phyloP scores from a whole-genome alignment of 345 rosid genomes.

The Luvunga scandens region DNA sequence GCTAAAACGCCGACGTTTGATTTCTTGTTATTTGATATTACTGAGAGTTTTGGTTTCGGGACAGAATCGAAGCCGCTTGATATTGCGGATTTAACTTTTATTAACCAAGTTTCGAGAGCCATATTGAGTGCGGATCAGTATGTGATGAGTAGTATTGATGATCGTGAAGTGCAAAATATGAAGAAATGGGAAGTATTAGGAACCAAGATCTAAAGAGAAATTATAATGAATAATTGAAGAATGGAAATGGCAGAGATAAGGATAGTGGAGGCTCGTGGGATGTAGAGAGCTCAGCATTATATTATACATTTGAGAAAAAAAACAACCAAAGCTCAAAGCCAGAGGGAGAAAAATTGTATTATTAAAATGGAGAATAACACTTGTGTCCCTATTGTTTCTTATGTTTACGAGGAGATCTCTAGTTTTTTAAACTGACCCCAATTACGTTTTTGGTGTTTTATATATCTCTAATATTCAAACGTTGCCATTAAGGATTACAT shows the following conservation, averaged over 20 bases:
- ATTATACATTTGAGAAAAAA: slow-evolving; percentile 18
- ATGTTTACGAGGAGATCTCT: too few relatives aligned
- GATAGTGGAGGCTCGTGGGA: slow-evolving; percentile 54
- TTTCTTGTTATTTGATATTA: slow-evolving; percentile 20
- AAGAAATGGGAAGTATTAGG: not conserved
- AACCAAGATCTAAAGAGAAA: not conserved
- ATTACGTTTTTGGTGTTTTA: too few relatives aligned
- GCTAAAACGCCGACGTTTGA: slow-evolving; percentile 56
- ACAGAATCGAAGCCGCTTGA: slow-evolving; percentile 52
- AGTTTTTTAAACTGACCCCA: too few relatives aligned
- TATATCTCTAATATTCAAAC: too few relatives aligned
- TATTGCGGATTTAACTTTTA: slow-evolving; percentile 68
- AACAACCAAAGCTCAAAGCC: not conserved
- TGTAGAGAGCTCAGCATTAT: slow-evolving; percentile 41
- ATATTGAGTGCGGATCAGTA: slow-evolving; percentile 17
- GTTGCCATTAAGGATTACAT: too few relatives aligned
- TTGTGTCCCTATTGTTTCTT: not conserved
- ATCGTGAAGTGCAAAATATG: not conserved
- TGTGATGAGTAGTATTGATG: not conserved
- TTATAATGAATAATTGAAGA: slow-evolving; percentile 25
- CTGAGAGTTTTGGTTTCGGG: slow-evolving; percentile 18
- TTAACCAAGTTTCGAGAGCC: slow-evolving; percentile 89
- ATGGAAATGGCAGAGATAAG: slow-evolving; percentile 32
- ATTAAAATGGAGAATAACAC: not conserved
- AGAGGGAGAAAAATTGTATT: not conserved